Evolutionary conservation across 208 protist genomes (phyloP), one percentile per base, ranked within the genome.

Genomic region (Leishmania gerbilli): DNA sequence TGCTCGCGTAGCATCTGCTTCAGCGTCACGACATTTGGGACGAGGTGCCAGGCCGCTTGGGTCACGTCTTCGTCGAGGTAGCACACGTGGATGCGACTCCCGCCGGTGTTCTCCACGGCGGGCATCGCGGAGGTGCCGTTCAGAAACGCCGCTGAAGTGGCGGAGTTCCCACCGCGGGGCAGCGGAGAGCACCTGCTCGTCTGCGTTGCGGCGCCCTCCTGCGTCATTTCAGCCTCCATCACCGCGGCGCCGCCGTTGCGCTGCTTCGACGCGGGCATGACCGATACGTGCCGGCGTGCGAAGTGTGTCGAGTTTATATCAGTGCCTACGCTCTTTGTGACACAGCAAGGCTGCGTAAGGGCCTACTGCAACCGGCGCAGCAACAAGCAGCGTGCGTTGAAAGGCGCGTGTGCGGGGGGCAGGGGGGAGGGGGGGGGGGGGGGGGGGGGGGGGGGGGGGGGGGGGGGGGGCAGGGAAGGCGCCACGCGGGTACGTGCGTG

Each of bases 21-120:
- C 37, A 85, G 77, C 71, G 81, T 74, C 4, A 55, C 71, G 34
- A 71, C 81, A 77, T 81, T 74, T 6, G 77, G 76, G 11, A 85
- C 56, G 53, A 67, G 67, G 60, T 24, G 24, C 51, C 68, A 74
- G 45, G 55, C 60, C 13, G 67, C 77, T 9, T 40, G 49, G 9
- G 71, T 79, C 49, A 81, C 40, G 53, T 47, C 81, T 53, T 79
- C 81, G 40, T 80, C 81, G 51, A 85, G 81, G 62, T 85, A 85
- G 64, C 76, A 74, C 31, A 85, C 71, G 7, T 64, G 81, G 69
- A 85, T 85, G 76, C 24, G 62, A 5, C 78, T 24, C 11, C 8
- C 71, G 34, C 75, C 81, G 27, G 31, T 60, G 49, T 56, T 62
- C 17, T 60, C 11, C 15, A 55, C n/a, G 11, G 31, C 11, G n/a